phyloP scores from a whole-genome alignment of 805 yeast genomes.

The Yarrowia sp. region DNA sequence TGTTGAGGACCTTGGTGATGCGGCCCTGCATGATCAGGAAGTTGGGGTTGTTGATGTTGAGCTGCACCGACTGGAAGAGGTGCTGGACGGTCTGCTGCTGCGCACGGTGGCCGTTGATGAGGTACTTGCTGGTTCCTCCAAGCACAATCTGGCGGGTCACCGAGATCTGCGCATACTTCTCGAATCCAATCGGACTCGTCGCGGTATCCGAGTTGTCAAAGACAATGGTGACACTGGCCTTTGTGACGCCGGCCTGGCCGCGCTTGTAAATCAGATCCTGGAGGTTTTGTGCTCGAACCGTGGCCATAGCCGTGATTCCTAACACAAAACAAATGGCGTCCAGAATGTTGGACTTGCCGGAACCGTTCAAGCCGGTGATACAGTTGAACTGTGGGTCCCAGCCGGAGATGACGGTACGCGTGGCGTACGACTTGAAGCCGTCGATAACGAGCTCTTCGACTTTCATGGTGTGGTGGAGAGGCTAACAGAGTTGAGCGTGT shows the following conservation, averaged over 20 bases:
- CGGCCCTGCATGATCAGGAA: constrained; percentile 98
- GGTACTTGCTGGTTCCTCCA: constrained; percentile 89
- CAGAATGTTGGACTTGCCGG: constrained; percentile 93
- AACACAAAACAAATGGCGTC: constrained; percentile 98
- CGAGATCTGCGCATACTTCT: constrained; percentile 69
- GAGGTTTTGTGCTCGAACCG: constrained; percentile 87
- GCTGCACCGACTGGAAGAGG: constrained; percentile 89
- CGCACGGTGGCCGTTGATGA: constrained; percentile 94
- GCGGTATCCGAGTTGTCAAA: constrained; percentile 79
- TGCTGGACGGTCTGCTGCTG: constrained; percentile 90
- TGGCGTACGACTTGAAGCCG: constrained; percentile 96
- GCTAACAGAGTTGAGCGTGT: constrained; percentile 10
- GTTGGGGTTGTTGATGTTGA: constrained; percentile 95
- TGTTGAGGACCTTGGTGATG: constrained; percentile 93
- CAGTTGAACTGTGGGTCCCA: constrained; percentile 99
- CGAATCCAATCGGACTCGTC: constrained; percentile 85
- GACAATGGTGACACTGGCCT: constrained; percentile 93
- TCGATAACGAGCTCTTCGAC: constrained; percentile 96
- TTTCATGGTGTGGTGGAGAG: constrained; percentile 46
- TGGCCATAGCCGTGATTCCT: constrained; percentile 91
- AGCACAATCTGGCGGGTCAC: constrained; percentile 88
- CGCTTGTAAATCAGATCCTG: constrained; percentile 95
- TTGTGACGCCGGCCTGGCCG: constrained; percentile 97
- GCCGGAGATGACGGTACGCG: constrained; percentile 88
- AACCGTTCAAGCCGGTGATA: constrained; percentile 95